Percentiles rank a stretch among this genome's conserved stretches.
Conservation (phyloP, 1,284 basidiomycete species). For the Coniferiporia weirii region DNA sequence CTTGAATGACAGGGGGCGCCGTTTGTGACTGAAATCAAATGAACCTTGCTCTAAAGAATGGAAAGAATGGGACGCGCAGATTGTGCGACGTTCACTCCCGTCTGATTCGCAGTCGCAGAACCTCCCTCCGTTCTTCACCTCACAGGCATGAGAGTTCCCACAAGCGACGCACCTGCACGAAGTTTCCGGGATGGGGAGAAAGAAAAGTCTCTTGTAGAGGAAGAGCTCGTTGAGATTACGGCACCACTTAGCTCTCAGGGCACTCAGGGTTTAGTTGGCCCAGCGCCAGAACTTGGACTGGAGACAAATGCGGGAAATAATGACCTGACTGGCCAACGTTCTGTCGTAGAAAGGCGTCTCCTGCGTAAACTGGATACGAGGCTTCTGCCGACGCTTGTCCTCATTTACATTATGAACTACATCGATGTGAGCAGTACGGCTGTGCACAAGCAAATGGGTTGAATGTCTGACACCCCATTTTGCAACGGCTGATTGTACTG, state of each 20-base stretch:
- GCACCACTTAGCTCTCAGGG: not conserved
- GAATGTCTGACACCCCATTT: not conserved
- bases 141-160: no score
- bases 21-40: no score
- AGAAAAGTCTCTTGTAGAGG: not conserved
- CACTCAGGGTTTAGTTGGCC: not conserved
- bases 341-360: conserved; percentile 34
- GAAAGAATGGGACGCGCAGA: no score
- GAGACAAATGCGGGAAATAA: no score
- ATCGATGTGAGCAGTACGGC: conserved; percentile 45
- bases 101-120: no score
- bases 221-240: not conserved
- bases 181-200: not conserved
- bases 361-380: conserved; percentile 54
- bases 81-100: no score
- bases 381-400: conserved; percentile 52
- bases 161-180: not conserved
- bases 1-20: no score
- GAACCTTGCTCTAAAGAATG: no score
- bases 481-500: conserved; percentile 35
- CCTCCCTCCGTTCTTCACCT: no score
- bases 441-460: no score
- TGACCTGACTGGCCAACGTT: not conserved
- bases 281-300: no score
- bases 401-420: conserved; percentile 66